These are phyloP conservation scores for Rhizopus delemar DNA, from an alignment of 371 early-diverging fungal genomes.

Conservation along the genomic window DNA sequence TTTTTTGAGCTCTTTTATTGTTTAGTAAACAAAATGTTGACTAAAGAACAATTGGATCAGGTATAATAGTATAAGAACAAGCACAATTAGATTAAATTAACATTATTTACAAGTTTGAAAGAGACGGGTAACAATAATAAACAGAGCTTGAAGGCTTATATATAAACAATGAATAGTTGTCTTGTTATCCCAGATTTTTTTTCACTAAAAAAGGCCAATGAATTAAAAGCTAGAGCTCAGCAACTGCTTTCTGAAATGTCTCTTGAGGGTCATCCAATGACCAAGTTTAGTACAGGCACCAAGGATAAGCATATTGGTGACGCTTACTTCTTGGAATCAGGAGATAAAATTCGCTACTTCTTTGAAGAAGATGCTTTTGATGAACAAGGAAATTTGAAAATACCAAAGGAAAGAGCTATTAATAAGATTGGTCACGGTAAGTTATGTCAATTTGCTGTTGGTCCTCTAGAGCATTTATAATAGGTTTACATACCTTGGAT, in stretches of 20 bases:
- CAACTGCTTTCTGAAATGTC: slow-evolving; percentile 68
- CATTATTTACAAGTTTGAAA: slow-evolving; percentile 20
- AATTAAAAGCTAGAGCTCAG: slow-evolving; percentile 56
- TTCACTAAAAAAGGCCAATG: slow-evolving; percentile 44
- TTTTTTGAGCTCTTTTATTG: too few species aligned
- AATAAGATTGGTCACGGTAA: slow-evolving; percentile 94
- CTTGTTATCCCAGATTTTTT: slow-evolving; percentile 76
- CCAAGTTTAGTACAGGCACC: slow-evolving; percentile 76
- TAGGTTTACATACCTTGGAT: slow-evolving; percentile 78
- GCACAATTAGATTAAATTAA: too few species aligned
- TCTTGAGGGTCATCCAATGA: slow-evolving; percentile 76
- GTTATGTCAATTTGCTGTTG: neutral
- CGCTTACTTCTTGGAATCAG: slow-evolving; percentile 83
- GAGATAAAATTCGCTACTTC: slow-evolving; percentile 86
- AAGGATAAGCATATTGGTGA: slow-evolving; percentile 76
- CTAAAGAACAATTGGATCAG: too few species aligned
- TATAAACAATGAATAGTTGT: slow-evolving; percentile 46
- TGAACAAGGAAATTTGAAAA: slow-evolving; percentile 59
- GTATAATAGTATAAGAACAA: too few species aligned
- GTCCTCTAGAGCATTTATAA: neutral
- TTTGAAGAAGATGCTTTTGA: slow-evolving; percentile 86
- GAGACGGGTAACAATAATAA: slow-evolving; percentile 26
- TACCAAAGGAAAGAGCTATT: slow-evolving; percentile 66
- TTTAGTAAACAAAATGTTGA: too few species aligned
- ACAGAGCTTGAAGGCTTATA: neutral